These are phyloP conservation scores for Bonia amplexicaulis DNA, from an alignment of 176 grass and related monocot species.

Conservation along the genomic window DNA sequence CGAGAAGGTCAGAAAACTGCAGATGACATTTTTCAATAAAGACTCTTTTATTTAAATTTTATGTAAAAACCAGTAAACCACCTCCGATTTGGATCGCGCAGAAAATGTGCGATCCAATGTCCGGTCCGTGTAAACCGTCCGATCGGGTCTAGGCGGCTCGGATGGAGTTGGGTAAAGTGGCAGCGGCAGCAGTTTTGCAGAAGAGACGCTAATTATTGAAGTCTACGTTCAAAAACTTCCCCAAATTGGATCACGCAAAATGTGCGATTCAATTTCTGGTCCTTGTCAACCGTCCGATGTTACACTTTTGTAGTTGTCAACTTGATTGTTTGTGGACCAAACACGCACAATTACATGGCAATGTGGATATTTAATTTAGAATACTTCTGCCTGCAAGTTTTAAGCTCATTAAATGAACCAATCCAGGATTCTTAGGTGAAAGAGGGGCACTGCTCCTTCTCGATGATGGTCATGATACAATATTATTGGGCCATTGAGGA, in stretches of 20 bases:
- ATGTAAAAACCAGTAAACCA: too few species aligned
- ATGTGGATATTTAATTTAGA: neutral
- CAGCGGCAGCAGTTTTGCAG: neutral
- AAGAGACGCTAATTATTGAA: neutral
- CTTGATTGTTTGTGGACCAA: neutral
- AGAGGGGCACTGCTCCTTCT: slow-evolving; percentile 40
- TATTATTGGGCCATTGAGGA: neutral
- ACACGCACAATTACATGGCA: neutral
- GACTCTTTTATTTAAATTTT: too few species aligned
- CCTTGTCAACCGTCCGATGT: neutral
- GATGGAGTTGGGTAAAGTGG: too few species aligned
- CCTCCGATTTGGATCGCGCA: too few species aligned
- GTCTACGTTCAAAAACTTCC: neutral
- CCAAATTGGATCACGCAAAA: neutral
- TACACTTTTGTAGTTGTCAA: neutral
- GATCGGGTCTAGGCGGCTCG: too few species aligned
- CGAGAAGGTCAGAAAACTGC: too few species aligned
- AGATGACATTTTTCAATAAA: too few species aligned
- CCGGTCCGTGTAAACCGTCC: too few species aligned
- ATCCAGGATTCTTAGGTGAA: slow-evolving; percentile 47
- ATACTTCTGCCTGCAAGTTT: neutral
- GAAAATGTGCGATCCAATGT: too few species aligned
- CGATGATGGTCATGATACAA: slow-evolving; percentile 16
- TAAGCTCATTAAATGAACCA: neutral
- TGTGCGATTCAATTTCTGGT: neutral